Conservation (phyloP, 2,329 filamentous ascomycete species). For the Penicillium hesseltinei region DNA sequence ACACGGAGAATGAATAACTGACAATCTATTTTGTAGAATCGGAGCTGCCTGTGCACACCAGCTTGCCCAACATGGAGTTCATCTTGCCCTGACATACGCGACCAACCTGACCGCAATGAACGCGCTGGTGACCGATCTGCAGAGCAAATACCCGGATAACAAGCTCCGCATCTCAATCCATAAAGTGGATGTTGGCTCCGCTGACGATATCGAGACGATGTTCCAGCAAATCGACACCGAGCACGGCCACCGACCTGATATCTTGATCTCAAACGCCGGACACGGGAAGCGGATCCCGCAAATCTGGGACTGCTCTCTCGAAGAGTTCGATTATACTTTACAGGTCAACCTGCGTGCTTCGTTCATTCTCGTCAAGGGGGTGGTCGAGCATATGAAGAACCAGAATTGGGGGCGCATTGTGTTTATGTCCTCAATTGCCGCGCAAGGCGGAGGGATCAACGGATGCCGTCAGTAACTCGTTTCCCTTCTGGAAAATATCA, state of each 20-base stretch:
- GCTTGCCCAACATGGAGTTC: conserved; percentile 52
- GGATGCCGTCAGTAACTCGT: conserved; percentile 49
- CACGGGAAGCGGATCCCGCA: conserved; percentile 60
- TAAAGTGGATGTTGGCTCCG: conserved; percentile 57
- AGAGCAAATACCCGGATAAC: conserved; percentile 28
- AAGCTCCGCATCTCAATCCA: conserved; percentile 52
- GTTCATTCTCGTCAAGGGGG: conserved; percentile 61
- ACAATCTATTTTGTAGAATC: conserved; percentile 47
- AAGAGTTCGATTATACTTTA: conserved; percentile 64
- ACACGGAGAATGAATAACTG: conserved; percentile 4
- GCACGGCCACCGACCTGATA: conserved; percentile 59
- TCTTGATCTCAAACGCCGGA: conserved; percentile 66
- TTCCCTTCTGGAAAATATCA: not conserved
- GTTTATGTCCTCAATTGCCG: conserved; percentile 63
- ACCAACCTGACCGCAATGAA: conserved; percentile 50
- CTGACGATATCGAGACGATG: conserved; percentile 54
- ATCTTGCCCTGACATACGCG: conserved; percentile 60
- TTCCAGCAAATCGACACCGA: conserved; percentile 54
- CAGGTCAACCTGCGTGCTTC: conserved; percentile 62
- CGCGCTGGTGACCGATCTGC: conserved; percentile 45
- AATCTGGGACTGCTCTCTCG: conserved; percentile 59
- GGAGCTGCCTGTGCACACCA: conserved; percentile 58
- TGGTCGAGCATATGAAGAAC: conserved; percentile 59
- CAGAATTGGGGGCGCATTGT: conserved; percentile 64
- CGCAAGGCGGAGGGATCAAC: conserved; percentile 63